Evolutionary conservation across 2,329 filamentous ascomycete species (phyloP).

Genomic region (Furcasterigmium furcatum): DNA sequence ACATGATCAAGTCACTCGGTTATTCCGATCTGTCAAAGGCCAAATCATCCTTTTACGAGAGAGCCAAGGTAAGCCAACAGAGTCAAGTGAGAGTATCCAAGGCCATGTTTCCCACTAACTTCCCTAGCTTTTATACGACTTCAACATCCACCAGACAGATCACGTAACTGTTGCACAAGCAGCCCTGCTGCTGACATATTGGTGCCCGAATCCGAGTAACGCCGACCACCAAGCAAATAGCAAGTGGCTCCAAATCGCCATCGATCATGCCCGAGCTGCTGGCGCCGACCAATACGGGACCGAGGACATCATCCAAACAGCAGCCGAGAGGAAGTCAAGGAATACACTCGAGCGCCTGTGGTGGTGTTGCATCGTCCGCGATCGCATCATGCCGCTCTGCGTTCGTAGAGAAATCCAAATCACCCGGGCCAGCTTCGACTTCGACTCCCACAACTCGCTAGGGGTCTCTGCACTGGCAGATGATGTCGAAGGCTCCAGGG

Average conservation of each 20-base stretch:
- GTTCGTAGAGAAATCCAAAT: conserved; percentile 3
- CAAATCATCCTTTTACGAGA: neutral
- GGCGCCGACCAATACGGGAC: neutral
- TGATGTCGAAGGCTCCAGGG: neutral
- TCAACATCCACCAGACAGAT: neutral
- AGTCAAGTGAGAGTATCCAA: neutral
- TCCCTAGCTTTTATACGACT: neutral
- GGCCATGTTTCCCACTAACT: neutral
- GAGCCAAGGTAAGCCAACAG: neutral
- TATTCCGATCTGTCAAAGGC: neutral
- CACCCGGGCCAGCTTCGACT: neutral
- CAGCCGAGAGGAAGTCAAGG: neutral
- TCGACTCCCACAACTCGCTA: neutral
- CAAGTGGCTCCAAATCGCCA: neutral
- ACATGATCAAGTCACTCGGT: neutral
- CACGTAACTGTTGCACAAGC: neutral
- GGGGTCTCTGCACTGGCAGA: neutral
- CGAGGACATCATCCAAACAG: neutral
- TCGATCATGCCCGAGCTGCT: neutral
- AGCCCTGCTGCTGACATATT: conserved; percentile 1
- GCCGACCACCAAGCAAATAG: neutral
- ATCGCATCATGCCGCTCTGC: conserved; percentile 6
- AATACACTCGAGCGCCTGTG: conserved; percentile 1
- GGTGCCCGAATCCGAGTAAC: neutral
- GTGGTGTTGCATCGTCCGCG: conserved; percentile 8